phyloP scores from a whole-genome alignment of 1,139 yeast genomes.

The Wickerhamiella pararugosa region DNA sequence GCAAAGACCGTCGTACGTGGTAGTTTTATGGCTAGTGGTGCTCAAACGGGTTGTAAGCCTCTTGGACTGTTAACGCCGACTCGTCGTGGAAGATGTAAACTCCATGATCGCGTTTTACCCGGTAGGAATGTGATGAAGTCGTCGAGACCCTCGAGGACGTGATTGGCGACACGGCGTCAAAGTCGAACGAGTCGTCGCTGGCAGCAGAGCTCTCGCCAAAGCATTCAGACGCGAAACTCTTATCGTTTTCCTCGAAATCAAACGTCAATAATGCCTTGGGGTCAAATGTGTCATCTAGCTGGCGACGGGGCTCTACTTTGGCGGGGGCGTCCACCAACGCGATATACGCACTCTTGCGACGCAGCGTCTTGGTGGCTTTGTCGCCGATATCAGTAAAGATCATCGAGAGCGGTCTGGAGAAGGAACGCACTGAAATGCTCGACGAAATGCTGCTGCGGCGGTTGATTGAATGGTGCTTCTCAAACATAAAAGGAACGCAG shows the following conservation, averaged over 20 bases:
- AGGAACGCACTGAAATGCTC: slow-evolving; percentile 2
- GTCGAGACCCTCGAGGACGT: too few species aligned
- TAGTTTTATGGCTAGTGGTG: too few species aligned
- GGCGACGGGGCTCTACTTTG: not conserved
- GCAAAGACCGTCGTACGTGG: too few species aligned
- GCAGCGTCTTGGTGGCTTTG: not conserved
- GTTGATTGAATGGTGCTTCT: too few species aligned
- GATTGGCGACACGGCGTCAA: not conserved
- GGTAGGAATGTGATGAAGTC: too few species aligned
- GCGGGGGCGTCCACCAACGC: not conserved
- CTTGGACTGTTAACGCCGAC: slow-evolving; percentile 1
- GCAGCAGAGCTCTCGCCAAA: slow-evolving; percentile 1
- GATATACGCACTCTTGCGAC: not conserved
- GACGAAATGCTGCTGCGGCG: too few species aligned
- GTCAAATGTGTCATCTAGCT: not conserved
- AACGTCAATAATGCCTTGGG: not conserved
- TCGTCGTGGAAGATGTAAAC: slow-evolving; percentile 5
- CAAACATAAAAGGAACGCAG: too few species aligned
- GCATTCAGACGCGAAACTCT: not conserved
- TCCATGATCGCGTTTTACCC: not conserved
- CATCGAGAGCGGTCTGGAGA: slow-evolving; percentile 5
- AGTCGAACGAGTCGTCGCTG: slow-evolving; percentile 4
- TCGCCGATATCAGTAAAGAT: slow-evolving; percentile 1
- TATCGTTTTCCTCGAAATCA: not conserved
- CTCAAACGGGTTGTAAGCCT: slow-evolving; percentile 4